A percentile compares a stretch with the other conserved stretches of the same genome.
phyloP scores from a whole-genome alignment of 2,329 filamentous ascomycete genomes.

The Arthrinium puccinioides region DNA sequence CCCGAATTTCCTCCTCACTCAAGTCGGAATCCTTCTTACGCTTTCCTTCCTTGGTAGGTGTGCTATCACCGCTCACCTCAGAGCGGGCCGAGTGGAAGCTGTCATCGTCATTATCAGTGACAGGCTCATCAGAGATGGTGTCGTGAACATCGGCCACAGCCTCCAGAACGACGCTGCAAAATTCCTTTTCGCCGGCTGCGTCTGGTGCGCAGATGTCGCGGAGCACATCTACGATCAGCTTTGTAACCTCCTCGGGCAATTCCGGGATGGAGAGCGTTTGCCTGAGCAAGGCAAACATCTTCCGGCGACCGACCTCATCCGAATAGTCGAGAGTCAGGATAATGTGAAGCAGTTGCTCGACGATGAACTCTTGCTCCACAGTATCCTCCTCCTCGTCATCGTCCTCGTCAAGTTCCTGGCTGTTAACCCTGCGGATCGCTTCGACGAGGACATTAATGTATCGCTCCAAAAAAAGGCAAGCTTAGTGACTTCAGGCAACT shows the following conservation, averaged over 20 bases:
- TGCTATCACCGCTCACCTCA: slow-evolving; percentile 64
- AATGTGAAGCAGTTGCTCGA: slow-evolving; percentile 91
- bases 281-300: slow-evolving; percentile 89
- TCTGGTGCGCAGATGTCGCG: slow-evolving; percentile 75
- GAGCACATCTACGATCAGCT: slow-evolving; percentile 75
- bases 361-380: slow-evolving; percentile 87
- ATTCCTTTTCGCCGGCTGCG: slow-evolving; percentile 69
- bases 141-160: slow-evolving; percentile 96
- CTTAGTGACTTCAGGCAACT: slow-evolving; percentile 89
- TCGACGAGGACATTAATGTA: slow-evolving; percentile 67
- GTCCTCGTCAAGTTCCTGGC: slow-evolving; percentile 47
- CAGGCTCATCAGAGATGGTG: slow-evolving; percentile 69
- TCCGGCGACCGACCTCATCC: slow-evolving; percentile 90
- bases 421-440: slow-evolving; percentile 49
- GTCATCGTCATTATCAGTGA: slow-evolving; percentile 52
- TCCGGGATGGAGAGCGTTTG: slow-evolving; percentile 80
- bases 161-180: slow-evolving; percentile 80
- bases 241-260: slow-evolving; percentile 86
- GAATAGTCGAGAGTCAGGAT: slow-evolving; percentile 89
- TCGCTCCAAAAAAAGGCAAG: slow-evolving; percentile 80
- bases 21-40: slow-evolving; percentile 33
- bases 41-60: slow-evolving; percentile 40
- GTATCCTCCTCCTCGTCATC: slow-evolving; percentile 68
- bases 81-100: slow-evolving; percentile 93
- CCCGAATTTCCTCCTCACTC: slow-evolving; percentile 58